phyloP scores from a whole-genome alignment of 2,329 filamentous ascomycete species.

The Kalaharituber pfeilii region DNA sequence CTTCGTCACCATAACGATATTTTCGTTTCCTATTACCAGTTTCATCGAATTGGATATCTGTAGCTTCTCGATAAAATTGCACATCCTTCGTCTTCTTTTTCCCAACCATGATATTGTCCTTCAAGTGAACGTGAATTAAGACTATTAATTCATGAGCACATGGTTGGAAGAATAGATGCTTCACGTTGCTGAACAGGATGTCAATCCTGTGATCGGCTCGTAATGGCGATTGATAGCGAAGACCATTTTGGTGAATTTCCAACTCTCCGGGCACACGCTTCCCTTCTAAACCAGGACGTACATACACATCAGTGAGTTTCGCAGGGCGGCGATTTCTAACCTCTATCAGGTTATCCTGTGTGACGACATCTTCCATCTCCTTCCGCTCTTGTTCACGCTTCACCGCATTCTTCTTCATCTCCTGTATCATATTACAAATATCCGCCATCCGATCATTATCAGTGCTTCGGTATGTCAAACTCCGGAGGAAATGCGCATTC shows the following conservation, averaged over 20 bases:
- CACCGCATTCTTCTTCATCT: conserved; percentile 81
- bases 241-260: conserved; percentile 97
- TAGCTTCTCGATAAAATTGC: conserved; percentile 94
- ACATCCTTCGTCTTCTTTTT: conserved; percentile 99
- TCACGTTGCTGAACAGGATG: conserved; percentile 93
- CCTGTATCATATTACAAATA: conserved; percentile 82
- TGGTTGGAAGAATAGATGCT: conserved; percentile 96
- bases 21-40: conserved; percentile 96
- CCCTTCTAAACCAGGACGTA: conserved; percentile 85
- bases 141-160: conserved; percentile 93
- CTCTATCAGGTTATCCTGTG: conserved; percentile 92
- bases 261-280: conserved; percentile 92
- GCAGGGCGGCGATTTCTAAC: conserved; percentile 83
- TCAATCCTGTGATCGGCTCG: conserved; percentile 72
- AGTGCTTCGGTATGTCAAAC: conserved; percentile 82
- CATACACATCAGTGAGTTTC: conserved; percentile 83
- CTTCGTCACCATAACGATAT: conserved; percentile 92
- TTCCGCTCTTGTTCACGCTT: conserved; percentile 98
- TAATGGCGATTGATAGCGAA: conserved; percentile 74
- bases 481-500: conserved; percentile 85
- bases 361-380: conserved; percentile 96
- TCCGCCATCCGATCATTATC: conserved; percentile 78
- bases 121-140: conserved; percentile 92
- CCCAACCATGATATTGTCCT: conserved; percentile 93
- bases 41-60: conserved; percentile 96